Base-by-base conservation (phyloP, 768 basidiomycete genomes). In the Lactarius tabidus region DNA sequence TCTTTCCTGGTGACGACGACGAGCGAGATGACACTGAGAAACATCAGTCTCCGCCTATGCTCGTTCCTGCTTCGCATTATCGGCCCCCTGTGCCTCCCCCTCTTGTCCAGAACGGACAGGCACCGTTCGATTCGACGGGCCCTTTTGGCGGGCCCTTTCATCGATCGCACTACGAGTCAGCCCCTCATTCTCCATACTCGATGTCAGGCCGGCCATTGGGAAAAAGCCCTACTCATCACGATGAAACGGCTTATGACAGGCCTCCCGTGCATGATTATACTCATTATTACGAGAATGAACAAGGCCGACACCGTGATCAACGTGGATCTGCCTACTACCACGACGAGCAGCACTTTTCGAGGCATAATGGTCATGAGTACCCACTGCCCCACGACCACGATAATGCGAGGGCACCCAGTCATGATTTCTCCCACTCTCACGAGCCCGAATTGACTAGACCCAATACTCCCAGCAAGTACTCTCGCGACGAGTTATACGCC, bases 1-100 rank as follows among this genome's bases (percentile, higher is more conserved):
- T 94, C 76, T 95, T 95, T 72, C 91, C 92, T 26, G 84, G 82
- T 1, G 91, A 93, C 57, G 91, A 93, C 26, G 89, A 90, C 23
- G 80, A 84, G 69, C 79, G 81, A 36, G 70, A 68, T 20, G 65
- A 66, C 61, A 8, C 38, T 59, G 60, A 66, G 35, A 66, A 66
- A n/a, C 60, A 57, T 35, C 65, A 58, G 20, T 36, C 61, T 45
- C 48, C 65, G 26, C 65, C 65, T 36, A 29, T 62, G 26, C 65
- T 66, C 28, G 45, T 66, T 14, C 65, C 65, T 1, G 65, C 51
- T 10, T 53, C 65, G 36, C 65, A 66, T 54, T 66, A 66, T 57
- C 65, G 57, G 2, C 65, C 65, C 28, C 65, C 65, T 38, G 57
- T 43, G 20, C 65, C 65, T 54, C 60, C 65, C 17, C 60, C 65